Base-by-base conservation (phyloP, 352 stramenopile species). In the Phytophthora citricola region DNA sequence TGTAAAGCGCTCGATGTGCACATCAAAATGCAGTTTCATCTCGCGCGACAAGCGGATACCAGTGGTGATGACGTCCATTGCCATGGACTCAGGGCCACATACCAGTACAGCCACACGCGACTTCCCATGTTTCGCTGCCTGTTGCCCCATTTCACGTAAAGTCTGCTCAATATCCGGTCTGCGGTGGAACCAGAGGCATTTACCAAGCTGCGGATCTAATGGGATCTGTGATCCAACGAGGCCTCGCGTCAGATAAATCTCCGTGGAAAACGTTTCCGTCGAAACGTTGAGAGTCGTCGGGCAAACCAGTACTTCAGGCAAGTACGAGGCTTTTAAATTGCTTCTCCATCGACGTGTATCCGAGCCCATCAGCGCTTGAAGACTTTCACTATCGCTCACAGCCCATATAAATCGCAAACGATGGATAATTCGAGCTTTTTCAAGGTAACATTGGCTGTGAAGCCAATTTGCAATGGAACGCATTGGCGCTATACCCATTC, bases 381-480 rank as follows among this genome's bases (percentile, higher is more conserved):
- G 50, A 40, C 71, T 70, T 45, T 81, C 71, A 7, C 71, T 73
- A 17, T 87, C 71, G 7, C 73, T 73, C 0, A 79, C 54, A 17
- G 73, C 61, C 73, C 73, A 85, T 0, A 85, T 55, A 27, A 87
- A 85, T 12, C 60, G 66, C 27, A 81, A 60, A 12, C 75, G 69
- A 27, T 74, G 51, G 31, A 87, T 36, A 7, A 52, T 45, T 9
- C 46, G 53, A 7, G 59, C 45, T 63, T 60, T 66, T 10, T 38
- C 26, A 1, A 49, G 24, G 34, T 59, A 54, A 29, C 55, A 46
- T 11, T 73, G 55, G 29, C 71, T 61, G 58, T 74, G 41, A 0
- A 81, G 43, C 24, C 68, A 63, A 56, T 87, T 87, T 2, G 61
- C 48, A 5, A 85, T 46, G 12, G 66, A 68, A 2, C 71, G 54